Evolutionary conservation across 345 rosid genomes (phyloP), one percentile per base, ranked within the genome.

Genomic region (Citropsis articulata): DNA sequence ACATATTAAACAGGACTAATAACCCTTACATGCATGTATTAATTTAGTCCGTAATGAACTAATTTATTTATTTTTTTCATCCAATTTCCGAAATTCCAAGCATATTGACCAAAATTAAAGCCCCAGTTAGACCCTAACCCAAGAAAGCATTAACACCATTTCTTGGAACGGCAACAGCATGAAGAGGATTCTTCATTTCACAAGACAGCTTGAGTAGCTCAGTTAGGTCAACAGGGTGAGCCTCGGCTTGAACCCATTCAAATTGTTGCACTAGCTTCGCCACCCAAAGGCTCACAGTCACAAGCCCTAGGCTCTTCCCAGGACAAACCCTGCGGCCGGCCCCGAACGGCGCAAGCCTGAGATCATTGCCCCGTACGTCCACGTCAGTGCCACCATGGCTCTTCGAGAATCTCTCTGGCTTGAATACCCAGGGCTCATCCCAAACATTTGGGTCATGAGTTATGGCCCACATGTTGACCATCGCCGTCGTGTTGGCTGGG

Each of bases 391-490:
- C 83, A 12, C 85, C 87, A 25, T 33, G 65, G 9, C 57, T 42
- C 60, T 76, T 72, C 65, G 86, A 6, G 77, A 86, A 88, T 79
- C 90, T 83, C 57, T 86, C 89, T 0, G 93, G 90, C 70, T 62
- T 59, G 61, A 90, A 90, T 48, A 3, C 78, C 3, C 31, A 27
- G 2, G 91, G 84, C 9, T 86, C 84, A 21, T 78, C 69, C 91
- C 93, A 90, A 5, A 86, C 40, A 8, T 57, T 57, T 3, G 85
- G 89, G 80, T 90, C 88, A 30, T 85, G 91, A 40, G 91, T 84
- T 42, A 90, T 88, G 78, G 90, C 89, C 91, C 90, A 88, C 90
- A 88, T 90, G 83, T 86, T 88, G 74, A 90, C 86, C 90, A 86
- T 88, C 42, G 91, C 84, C 0, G 88, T 88, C 1, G 90, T 90